A percentile compares a stretch with the other conserved stretches of the same genome.
Evolutionary conservation across 345 rosid species (phyloP).

Genomic region (Turnera subulata): DNA sequence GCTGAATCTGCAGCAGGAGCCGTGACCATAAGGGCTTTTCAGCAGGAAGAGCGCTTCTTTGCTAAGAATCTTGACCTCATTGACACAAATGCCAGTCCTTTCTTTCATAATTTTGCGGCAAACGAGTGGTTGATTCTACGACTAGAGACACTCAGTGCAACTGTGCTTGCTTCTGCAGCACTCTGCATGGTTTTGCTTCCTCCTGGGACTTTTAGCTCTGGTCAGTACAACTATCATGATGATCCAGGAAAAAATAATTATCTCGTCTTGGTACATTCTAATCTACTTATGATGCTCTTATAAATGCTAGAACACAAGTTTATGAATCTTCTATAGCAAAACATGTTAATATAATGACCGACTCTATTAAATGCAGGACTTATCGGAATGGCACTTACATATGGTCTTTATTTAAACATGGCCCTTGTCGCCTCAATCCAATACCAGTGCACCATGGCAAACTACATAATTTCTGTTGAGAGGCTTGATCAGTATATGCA

Average conservation of each 20-base stretch:
- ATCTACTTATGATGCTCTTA: not conserved
- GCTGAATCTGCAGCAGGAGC: conserved; percentile 94
- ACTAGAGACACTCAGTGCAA: conserved; percentile 69
- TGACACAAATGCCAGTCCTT: conserved; percentile 86
- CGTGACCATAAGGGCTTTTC: conserved; percentile 79
- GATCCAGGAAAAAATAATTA: no score
- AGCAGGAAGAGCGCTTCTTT: conserved; percentile 83
- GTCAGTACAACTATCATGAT: conserved; percentile 32
- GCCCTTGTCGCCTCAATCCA: conserved; percentile 75
- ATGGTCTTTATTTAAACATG: conserved; percentile 80
- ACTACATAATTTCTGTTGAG: conserved; percentile 88
- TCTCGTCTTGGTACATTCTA: no score
- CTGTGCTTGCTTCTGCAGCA: conserved; percentile 73
- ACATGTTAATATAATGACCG: not conserved
- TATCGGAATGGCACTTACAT: conserved; percentile 95
- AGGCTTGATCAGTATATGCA: conserved; percentile 92
- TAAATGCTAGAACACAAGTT: not conserved
- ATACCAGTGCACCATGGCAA: conserved; percentile 80
- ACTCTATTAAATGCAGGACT: conserved; percentile 66
- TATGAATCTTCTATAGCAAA: not conserved
- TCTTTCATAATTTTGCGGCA: conserved; percentile 83
- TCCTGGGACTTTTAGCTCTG: conserved; percentile 81
- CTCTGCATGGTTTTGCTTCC: conserved; percentile 96
- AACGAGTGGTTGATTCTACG: conserved; percentile 92
- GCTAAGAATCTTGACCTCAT: conserved; percentile 62